A percentile compares a stretch with the other conserved stretches of the same genome.
Evolutionary conservation across 805 yeast genomes (phyloP).

Genomic region (Pichia cephalocereana): DNA sequence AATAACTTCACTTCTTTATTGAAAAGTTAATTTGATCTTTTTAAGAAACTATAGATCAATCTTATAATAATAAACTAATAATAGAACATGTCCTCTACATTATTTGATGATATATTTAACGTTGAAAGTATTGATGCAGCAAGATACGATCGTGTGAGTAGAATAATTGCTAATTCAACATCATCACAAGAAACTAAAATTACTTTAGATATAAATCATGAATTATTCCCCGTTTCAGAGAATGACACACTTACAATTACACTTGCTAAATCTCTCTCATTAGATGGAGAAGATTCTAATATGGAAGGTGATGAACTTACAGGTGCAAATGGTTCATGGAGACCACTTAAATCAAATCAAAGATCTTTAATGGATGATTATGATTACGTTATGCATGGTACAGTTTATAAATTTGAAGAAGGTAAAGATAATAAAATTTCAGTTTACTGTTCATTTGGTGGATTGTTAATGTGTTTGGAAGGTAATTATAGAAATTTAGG

Average conservation of each 20-base stretch:
- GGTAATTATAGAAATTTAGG: constrained; percentile 90
- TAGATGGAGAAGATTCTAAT: constrained; percentile 34
- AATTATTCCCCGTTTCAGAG: constrained; percentile 73
- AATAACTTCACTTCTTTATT: no score
- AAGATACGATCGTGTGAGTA: constrained; percentile 84
- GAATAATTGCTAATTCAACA: constrained; percentile 82
- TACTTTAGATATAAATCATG: constrained; percentile 84
- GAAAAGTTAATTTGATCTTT: no score
- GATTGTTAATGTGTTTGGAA: constrained; percentile 85
- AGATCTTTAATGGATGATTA: constrained; percentile 89
- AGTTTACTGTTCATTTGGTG: constrained; percentile 93
- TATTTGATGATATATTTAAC: constrained; percentile 89
- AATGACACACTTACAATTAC: constrained; percentile 80
- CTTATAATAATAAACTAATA: not conserved
- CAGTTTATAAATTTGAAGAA: constrained; percentile 95
- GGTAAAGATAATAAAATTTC: constrained; percentile 58
- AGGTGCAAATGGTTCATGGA: constrained; percentile 56
- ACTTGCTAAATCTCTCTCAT: constrained; percentile 63
- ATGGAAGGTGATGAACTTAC: constrained; percentile 31
- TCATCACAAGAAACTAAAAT: constrained; percentile 72
- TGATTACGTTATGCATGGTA: constrained; percentile 97
- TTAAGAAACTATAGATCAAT: no score
- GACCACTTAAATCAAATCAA: constrained; percentile 78
- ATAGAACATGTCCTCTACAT: constrained; percentile 49
- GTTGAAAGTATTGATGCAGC: constrained; percentile 79